Evolutionary conservation across 768 basidiomycete species (phyloP), one percentile per base, ranked within the genome.

Genomic region (Mycena latifolia): DNA sequence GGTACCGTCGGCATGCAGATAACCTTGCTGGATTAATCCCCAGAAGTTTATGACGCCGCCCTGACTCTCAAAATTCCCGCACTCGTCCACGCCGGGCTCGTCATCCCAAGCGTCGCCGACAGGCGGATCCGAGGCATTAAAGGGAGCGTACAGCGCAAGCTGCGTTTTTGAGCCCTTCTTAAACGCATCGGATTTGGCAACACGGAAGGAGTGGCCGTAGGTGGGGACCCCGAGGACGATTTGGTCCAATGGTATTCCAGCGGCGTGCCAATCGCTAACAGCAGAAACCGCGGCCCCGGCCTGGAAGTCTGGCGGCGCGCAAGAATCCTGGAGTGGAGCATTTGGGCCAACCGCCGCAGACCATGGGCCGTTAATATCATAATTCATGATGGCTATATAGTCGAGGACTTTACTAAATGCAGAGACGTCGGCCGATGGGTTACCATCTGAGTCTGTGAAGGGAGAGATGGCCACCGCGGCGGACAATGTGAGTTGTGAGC

Each of bases 191-290:
- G 70, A 64, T 18, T 72, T 67, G 6, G 70, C 25, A 35, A 92
- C 89, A 33, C 67, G 63, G 83, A 82, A 96, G 43, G 90, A 86
- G 76, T 93, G 94, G 1, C 92, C 93, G 75, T 94, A 97, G 17
- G 90, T 78, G 0, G 95, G 82, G 0, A 98, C 86, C 55, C 94
- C 96, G 39, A 98, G 86, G 20, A 92, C 85, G 61, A 96, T 88
- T 74, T 83, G 72, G 18, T 78, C 57, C 20, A 84, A 80, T 22
- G 94, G 92, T 81, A 98, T 88, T 24, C 88, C 88, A n/a, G 95
- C 95, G 0, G 68, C 69, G 0, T 82, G 86, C 96, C 95, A 97
- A 6, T 85, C 84, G 15, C 81, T 72, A 41, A 98, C 84, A 11
- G 92, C 90, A 22, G 86, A 85, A n/a, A 83, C 81, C 9, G 88